Percentiles rank a stretch among this genome's conserved stretches.
Conservation (phyloP, 1,139 yeast genomes). For the Candida glucosophila region DNA sequence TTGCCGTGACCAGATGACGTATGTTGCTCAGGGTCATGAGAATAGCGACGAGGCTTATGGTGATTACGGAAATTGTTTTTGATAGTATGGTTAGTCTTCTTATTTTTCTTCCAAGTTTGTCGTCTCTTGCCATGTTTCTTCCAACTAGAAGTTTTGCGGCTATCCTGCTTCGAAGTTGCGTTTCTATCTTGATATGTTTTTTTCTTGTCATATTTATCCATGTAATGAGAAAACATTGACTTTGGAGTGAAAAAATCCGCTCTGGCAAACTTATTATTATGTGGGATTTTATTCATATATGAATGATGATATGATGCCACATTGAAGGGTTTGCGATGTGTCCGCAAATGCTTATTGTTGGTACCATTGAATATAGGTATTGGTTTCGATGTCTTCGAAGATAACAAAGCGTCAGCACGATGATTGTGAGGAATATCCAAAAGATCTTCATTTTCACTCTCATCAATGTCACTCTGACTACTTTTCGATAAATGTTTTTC, state of each 20-base stretch:
- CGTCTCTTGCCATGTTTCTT: constrained; percentile 10
- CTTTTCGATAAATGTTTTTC: not conserved
- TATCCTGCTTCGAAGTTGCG: constrained; percentile 8
- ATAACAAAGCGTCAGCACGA: constrained; percentile 38
- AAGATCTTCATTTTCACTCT: not conserved
- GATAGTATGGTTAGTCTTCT: constrained; percentile 8
- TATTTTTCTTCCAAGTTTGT: constrained; percentile 18
- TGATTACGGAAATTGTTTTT: constrained; percentile 1
- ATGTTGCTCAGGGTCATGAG: not conserved
- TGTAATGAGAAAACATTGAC: constrained; percentile 59
- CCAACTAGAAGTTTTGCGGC: constrained; percentile 12
- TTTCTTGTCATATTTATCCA: constrained; percentile 65
- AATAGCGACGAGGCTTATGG: not conserved
- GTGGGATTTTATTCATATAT: too few species aligned
- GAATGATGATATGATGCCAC: constrained; percentile 47
- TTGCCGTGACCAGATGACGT: too few species aligned
- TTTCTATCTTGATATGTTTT: too few species aligned
- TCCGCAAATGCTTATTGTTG: constrained; percentile 32
- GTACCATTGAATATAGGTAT: constrained; percentile 31
- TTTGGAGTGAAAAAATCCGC: constrained; percentile 75
- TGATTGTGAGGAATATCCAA: constrained; percentile 28
- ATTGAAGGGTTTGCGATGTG: constrained; percentile 53
- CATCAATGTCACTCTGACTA: not conserved
- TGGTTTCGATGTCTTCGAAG: constrained; percentile 33
- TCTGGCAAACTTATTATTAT: constrained; percentile 44